Base-by-base conservation (phyloP, 1,284 basidiomycete species). In the Rhodotorula mucilaginosa region DNA sequence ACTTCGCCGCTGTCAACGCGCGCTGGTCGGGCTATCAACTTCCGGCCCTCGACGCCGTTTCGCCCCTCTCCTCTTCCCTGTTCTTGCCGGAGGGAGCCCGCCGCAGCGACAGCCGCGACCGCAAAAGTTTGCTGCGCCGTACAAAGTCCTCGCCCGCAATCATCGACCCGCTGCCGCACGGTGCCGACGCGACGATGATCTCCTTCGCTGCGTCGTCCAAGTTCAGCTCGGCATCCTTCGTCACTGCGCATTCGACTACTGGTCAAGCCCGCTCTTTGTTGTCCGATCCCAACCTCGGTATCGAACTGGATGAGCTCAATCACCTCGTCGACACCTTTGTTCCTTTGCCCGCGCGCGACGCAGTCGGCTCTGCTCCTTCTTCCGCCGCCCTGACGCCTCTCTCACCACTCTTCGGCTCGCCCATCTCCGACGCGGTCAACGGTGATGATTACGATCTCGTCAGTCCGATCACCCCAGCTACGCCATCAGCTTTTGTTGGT, bases 21-120 rank as follows among this genome's bases (percentile, higher is more conserved):
- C 54, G 54, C 54, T 56, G 54, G 54, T 56, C 54, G 26, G 54
- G 54, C 2, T 16, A 34, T 39, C 19, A 47, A 18, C 47, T 44
- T 34, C 12, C 67, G 61, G 23, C 49, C 56, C 8, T 58, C 57
- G 26, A 51, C 61, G 26, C 49, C 19, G 56, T 71, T 60, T 71
- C 70, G 34, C 70, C 70, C 8, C 48, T 71, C 44, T 57, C 60
- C 18, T 65, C 67, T 5, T 49, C 58, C n/a, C 6, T 63, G 44
- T 46, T 64, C 31, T 26, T 56, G 16, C 54, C 54, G 13, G 39
- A 19, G 39, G 39, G 39, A 47, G 16, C 19, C 3, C 66, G 47
- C 7, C 61, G 31, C 47, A 62, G 56, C 61, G 58, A 26, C 6
- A 51, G 51, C 52, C 29, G 29, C 51, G 31, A 23, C 3, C 34